phyloP scores from a whole-genome alignment of 2,329 filamentous ascomycete genomes.

The Xylaria sp. region DNA sequence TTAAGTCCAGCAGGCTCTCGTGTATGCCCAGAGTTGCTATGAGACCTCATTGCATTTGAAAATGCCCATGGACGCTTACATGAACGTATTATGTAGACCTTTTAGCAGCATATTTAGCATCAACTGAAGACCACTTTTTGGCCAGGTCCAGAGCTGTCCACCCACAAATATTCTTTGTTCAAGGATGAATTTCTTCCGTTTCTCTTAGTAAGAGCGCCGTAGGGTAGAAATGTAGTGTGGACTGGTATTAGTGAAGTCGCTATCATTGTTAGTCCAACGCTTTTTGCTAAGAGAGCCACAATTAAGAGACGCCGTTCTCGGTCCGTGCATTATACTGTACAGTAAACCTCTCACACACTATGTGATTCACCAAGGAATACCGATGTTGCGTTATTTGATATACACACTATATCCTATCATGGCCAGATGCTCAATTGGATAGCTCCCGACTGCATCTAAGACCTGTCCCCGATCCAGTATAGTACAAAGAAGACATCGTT shows the following conservation, averaged over 20 bases:
- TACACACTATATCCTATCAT: background rate
- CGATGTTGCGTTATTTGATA: constrained; percentile 22
- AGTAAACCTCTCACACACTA: background rate
- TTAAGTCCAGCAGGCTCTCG: background rate
- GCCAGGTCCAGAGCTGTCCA: constrained; percentile 2
- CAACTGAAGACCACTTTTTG: background rate
- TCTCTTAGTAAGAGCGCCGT: constrained; percentile 1
- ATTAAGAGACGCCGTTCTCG: constrained; percentile 17
- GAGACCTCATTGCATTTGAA: too few species aligned
- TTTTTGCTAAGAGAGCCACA: background rate
- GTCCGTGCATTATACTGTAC: constrained; percentile 3
- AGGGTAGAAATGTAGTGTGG: background rate
- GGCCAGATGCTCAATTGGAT: too few species aligned
- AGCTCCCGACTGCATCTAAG: background rate
- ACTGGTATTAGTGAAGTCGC: background rate
- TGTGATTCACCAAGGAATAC: background rate
- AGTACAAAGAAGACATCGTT: background rate
- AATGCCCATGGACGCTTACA: too few species aligned
- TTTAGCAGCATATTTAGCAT: background rate
- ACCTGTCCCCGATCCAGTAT: constrained; percentile 1
- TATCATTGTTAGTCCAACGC: constrained; percentile 5
- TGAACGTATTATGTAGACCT: too few species aligned
- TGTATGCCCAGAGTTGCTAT: background rate
- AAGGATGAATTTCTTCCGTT: background rate
- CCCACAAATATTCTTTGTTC: background rate